Base-by-base conservation (phyloP, 208 protist species). In the Crithidia fasciculata region DNA sequence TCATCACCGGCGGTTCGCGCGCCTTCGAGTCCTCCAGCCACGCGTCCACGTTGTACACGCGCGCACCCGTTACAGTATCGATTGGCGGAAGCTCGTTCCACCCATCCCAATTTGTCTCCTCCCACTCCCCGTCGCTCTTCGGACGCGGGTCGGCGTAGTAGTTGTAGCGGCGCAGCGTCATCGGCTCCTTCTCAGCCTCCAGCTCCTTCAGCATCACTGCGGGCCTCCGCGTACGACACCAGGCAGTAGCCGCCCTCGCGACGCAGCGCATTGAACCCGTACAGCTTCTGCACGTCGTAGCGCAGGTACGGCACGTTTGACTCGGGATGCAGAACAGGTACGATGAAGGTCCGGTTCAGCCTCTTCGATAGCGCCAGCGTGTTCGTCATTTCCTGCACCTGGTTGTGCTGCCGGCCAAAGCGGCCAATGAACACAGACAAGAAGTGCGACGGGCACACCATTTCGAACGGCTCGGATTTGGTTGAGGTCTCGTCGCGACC, bases 261-360 rank as follows among this genome's bases (percentile, higher is more conserved):
- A 13, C 70, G 70, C 18, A 69, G 70, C 40, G 70, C n/a, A 19
- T 75, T 75, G 59, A 64, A 75, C 2, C 70, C 70, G 44, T 69
- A 75, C 37, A 75, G 3, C 40, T 37, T 45, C 59, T 75, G 50
- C 37, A 61, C 50, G 18, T 37, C 45, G 41, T 61, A 41, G 18
- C 56, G 63, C 41, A 75, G 19, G 18, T 50, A 61, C 8, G 19
- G 18, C 41, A 65, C 28, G 28, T 56, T 10, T 4, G 19, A 10
- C 16, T 28, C 59, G 9, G 69, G 69, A 4, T 47, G 50, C 10
- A 74, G 47, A 13, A 41, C 50, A 2, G 70, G 61, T 12, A 69
- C 10, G 39, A 69, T 45, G 39, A 75, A 69, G 8, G 61, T 75
- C 36, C 70, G 70, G 44, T 62, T 53, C 39, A 57, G 10, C 36